phyloP scores from a whole-genome alignment of 1,284 basidiomycete species.

The Malassezia dermatis region DNA sequence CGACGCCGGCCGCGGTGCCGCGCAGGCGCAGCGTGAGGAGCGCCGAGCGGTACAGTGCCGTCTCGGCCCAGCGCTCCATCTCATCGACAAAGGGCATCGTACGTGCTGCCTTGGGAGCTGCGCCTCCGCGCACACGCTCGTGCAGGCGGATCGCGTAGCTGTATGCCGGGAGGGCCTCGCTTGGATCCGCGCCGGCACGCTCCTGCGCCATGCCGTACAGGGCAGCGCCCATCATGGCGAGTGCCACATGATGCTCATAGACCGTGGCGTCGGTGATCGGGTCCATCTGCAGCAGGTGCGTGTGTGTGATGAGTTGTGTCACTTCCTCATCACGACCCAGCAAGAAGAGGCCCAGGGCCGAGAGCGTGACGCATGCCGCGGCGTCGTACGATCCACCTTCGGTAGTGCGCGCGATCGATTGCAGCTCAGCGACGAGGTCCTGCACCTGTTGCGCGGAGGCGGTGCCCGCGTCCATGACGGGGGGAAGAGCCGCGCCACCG shows the following conservation, averaged over 20 bases:
- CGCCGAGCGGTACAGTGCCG: constrained; percentile 41
- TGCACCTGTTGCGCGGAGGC: constrained; percentile 21
- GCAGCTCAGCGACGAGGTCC: constrained; percentile 21
- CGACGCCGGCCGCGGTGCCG: constrained; percentile 25
- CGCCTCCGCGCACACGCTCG: constrained; percentile 36
- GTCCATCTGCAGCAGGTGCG: constrained; percentile 18
- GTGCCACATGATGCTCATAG: constrained; percentile 18
- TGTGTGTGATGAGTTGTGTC: constrained; percentile 28
- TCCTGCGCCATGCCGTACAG: constrained; percentile 35
- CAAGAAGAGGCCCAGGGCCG: constrained; percentile 31
- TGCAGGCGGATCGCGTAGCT: constrained; percentile 40
- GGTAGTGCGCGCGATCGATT: neutral
- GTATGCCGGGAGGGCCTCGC: constrained; percentile 34
- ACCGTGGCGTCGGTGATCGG: neutral
- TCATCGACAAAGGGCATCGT: constrained; percentile 37
- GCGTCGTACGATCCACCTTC: constrained; percentile 16
- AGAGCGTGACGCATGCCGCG: constrained; percentile 21
- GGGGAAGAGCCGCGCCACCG: constrained; percentile 28
- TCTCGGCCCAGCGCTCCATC: constrained; percentile 43
- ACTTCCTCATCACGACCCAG: constrained; percentile 39
- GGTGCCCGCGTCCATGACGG: constrained; percentile 20
- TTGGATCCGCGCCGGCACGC: constrained; percentile 23
- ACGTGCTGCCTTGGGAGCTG: constrained; percentile 31
- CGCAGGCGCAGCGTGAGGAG: constrained; percentile 32
- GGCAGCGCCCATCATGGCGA: constrained; percentile 1